Conservation (phyloP, 164 flowering plant species). For the Magnolia changhungtana region DNA sequence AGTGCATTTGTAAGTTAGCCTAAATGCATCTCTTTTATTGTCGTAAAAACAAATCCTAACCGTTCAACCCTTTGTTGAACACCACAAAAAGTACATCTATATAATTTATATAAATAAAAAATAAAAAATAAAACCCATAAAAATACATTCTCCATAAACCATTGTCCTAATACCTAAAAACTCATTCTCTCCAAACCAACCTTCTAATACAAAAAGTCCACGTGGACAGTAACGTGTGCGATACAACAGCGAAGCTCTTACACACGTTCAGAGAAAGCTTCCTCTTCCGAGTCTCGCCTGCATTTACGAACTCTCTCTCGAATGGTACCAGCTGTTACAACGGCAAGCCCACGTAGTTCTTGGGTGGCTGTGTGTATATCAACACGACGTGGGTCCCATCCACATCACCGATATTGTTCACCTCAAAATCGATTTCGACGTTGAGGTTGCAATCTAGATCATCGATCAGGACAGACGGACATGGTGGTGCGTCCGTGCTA, state of each 20-base stretch:
- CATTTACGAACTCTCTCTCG: constrained; percentile 13
- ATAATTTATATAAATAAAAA: no score
- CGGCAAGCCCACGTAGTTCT: neutral
- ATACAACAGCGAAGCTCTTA: constrained; percentile 18
- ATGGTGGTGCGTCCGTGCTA: neutral
- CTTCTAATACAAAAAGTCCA: neutral
- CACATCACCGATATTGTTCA: constrained; percentile 8
- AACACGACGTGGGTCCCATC: constrained; percentile 12
- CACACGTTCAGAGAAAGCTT: constrained; percentile 16
- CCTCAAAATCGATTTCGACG: constrained; percentile 15
- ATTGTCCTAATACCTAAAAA: no score
- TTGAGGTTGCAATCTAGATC: constrained; percentile 12
- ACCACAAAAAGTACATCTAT: no score
- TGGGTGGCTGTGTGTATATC: constrained; percentile 21
- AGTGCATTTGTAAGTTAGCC: no score
- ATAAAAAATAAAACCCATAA: no score
- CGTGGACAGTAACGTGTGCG: constrained; percentile 8
- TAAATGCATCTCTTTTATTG: no score
- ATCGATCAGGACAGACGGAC: constrained; percentile 16
- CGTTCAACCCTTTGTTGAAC: no score
- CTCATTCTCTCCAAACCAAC: neutral
- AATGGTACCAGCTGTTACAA: constrained; percentile 17
- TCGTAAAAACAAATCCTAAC: no score
- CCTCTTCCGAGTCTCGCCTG: neutral
- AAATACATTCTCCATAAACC: no score